Conservation (phyloP, 371 early-diverging fungal species). For the Actinomucor elegans region DNA sequence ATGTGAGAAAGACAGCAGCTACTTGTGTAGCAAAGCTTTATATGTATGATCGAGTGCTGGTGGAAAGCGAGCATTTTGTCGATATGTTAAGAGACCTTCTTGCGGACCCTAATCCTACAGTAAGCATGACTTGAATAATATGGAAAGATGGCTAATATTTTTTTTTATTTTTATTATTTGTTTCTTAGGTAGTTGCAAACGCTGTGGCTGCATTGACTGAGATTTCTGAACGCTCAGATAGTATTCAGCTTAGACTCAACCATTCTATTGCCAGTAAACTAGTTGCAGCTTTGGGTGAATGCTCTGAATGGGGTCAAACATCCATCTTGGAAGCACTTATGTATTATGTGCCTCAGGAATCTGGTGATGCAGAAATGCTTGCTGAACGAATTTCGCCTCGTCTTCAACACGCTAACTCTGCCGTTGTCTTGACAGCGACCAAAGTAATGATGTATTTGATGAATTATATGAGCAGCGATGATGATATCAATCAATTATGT, state of each 20-base stretch:
- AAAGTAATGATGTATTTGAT: slow-evolving; percentile 89
- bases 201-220: slow-evolving; percentile 89
- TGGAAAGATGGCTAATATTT: not conserved
- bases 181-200: slow-evolving; percentile 83
- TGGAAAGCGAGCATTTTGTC: slow-evolving; percentile 81
- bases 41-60: slow-evolving; percentile 63
- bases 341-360: slow-evolving; percentile 80
- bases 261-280: slow-evolving; percentile 78
- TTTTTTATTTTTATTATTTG: not conserved
- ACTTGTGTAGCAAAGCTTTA: slow-evolving; percentile 88
- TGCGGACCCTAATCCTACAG: slow-evolving; percentile 94
- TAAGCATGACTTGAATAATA: slow-evolving; percentile 25
- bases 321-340: slow-evolving; percentile 86
- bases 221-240: slow-evolving; percentile 80
- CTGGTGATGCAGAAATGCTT: slow-evolving; percentile 87
- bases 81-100: slow-evolving; percentile 83
- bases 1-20: slow-evolving; percentile 94
- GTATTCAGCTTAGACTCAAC: slow-evolving; percentile 75
- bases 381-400: slow-evolving; percentile 93
- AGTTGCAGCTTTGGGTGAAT: slow-evolving; percentile 91
- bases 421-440: slow-evolving; percentile 89
- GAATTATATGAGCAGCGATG: slow-evolving; percentile 82
- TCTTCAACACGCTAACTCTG: slow-evolving; percentile 96
- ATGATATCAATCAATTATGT: slow-evolving; percentile 66
- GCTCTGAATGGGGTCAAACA: slow-evolving; percentile 96